Conservation (phyloP, 345 rosid species). For the Gynandropsis gynandra region DNA sequence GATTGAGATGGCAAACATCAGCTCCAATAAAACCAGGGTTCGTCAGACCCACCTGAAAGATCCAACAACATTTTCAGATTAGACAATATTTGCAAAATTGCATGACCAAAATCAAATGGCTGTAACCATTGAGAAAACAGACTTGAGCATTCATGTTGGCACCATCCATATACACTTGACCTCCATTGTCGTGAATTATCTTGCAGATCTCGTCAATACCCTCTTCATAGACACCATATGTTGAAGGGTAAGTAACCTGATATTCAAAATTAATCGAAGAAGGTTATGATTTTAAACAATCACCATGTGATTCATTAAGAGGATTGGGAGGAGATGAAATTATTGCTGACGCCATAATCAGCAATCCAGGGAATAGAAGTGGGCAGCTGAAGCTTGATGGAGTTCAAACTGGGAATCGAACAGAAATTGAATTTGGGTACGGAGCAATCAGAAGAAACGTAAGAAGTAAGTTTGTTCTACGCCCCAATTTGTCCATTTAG, state of each 20-base stretch:
- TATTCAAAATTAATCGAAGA: slow-evolving; percentile 8
- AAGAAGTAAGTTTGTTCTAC: no score
- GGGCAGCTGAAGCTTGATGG: no score
- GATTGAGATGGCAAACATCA: slow-evolving; percentile 98
- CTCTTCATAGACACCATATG: slow-evolving; percentile 97
- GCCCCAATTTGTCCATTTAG: no score
- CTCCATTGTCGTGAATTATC: slow-evolving; percentile 93
- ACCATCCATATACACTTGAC: slow-evolving; percentile 99
- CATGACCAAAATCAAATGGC: no score
- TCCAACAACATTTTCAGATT: slow-evolving; percentile 10
- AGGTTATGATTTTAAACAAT: not conserved
- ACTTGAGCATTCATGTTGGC: slow-evolving; percentile 99
- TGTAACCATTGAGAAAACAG: not conserved
- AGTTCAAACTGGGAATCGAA: no score
- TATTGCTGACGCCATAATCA: no score
- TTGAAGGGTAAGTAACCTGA: slow-evolving; percentile 95
- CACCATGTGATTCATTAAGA: not conserved
- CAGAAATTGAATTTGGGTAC: no score
- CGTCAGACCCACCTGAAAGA: slow-evolving; percentile 79
- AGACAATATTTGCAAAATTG: not conserved
- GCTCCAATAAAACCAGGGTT: slow-evolving; percentile 99
- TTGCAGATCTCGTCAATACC: slow-evolving; percentile 91
- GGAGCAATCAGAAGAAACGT: no score
- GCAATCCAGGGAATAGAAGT: no score
- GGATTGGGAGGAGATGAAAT: no score